Conservation (phyloP, 2,329 filamentous ascomycete genomes). For the Dothideomycetidae sp. region DNA sequence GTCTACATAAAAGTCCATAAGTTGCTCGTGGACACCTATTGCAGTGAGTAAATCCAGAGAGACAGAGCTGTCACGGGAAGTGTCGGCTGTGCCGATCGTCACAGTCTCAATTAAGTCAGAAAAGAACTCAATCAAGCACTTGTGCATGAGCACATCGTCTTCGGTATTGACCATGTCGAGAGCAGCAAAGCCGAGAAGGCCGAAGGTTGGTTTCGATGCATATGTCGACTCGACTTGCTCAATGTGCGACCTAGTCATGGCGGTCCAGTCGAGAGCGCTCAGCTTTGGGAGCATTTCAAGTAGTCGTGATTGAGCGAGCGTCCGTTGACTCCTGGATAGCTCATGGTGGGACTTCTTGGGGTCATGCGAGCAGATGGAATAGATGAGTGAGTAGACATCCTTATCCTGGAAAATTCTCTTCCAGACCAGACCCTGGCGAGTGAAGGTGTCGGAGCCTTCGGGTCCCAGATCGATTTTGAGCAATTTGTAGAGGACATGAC, state of each 20-base stretch:
- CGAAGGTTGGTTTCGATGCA: constrained; percentile 15
- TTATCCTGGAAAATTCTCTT: constrained; percentile 46
- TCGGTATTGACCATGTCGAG: constrained; percentile 41
- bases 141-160: constrained; percentile 45
- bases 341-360: constrained; percentile 22
- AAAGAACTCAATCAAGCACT: constrained; percentile 45
- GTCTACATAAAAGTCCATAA: constrained; percentile 39
- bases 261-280: constrained; percentile 40
- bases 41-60: constrained; percentile 40
- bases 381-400: constrained; percentile 43
- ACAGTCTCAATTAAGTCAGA: constrained; percentile 36
- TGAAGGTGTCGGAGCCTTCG: constrained; percentile 12
- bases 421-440: constrained; percentile 40
- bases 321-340: constrained; percentile 38
- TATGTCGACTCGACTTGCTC: constrained; percentile 35
- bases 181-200: constrained; percentile 42
- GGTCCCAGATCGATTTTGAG: constrained; percentile 35
- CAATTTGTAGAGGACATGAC: constrained; percentile 38
- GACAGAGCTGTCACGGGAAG: constrained; percentile 17
- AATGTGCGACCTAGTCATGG: constrained; percentile 37
- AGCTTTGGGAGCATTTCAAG: constrained; percentile 43
- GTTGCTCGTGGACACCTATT: constrained; percentile 35
- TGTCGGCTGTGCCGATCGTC: constrained; percentile 13
- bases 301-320: constrained; percentile 46
- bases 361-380: constrained; percentile 38